A percentile compares a stretch with the other conserved stretches of the same genome.
Conservation (phyloP, 495 filamentous ascomycete species). For the Penicillium dipodomyicola region DNA sequence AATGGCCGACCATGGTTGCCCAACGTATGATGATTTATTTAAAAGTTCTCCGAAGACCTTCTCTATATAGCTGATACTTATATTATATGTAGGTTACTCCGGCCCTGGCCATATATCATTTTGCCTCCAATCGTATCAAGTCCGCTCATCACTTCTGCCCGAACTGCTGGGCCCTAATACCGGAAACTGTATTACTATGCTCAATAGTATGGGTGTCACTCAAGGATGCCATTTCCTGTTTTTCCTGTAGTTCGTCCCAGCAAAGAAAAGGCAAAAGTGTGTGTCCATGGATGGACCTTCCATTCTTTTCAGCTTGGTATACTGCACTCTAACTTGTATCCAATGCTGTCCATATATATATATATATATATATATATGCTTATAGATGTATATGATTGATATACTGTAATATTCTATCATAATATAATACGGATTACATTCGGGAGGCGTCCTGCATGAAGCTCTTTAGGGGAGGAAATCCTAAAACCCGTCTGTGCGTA, state of each 20-base stretch:
- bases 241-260: background rate
- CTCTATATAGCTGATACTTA: too few relatives aligned
- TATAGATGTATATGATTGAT: background rate
- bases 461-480: slow-evolving; percentile 8
- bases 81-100: too few relatives aligned
- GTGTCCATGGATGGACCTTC: background rate
- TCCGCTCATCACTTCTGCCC: slow-evolving; percentile 13
- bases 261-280: background rate
- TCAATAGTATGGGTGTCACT: background rate
- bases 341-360: background rate
- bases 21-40: slow-evolving; percentile 1
- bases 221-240: background rate
- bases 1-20: slow-evolving; percentile 14
- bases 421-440: background rate
- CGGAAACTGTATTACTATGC: background rate
- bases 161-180: slow-evolving; percentile 2
- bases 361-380: background rate
- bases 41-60: too few relatives aligned
- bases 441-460: slow-evolving; percentile 20
- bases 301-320: background rate
- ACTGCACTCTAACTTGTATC: background rate
- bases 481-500: background rate
- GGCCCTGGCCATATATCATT: background rate
- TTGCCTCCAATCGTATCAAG: slow-evolving; percentile 1
- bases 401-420: background rate